Percentiles rank a stretch among this genome's conserved stretches.
Evolutionary conservation across 495 filamentous ascomycete genomes (phyloP).

Genomic region (Penicilliopsis zonata): DNA sequence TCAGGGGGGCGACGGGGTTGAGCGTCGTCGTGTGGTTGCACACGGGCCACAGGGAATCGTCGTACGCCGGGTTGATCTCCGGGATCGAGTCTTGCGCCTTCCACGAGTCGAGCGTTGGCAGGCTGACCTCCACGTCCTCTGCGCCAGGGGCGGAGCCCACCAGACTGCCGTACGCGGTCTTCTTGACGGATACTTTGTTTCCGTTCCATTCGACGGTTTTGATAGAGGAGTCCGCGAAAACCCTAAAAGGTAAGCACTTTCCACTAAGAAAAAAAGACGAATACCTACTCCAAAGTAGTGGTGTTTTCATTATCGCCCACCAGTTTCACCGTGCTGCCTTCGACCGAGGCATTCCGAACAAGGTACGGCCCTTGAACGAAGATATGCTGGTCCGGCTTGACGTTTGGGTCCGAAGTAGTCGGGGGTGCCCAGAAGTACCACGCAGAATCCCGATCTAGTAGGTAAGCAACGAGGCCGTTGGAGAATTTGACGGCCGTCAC

Average conservation of each 20-base stretch:
- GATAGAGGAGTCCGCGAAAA: constrained; percentile 40
- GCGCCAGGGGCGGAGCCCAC: constrained; percentile 34
- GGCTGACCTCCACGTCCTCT: constrained; percentile 23
- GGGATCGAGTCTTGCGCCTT: constrained; percentile 54
- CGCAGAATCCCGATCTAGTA: constrained; percentile 32
- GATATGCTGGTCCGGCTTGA: constrained; percentile 41
- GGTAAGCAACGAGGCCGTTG: constrained; percentile 37
- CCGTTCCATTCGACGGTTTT: constrained; percentile 44
- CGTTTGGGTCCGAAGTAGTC: constrained; percentile 19
- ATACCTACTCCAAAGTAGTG: constrained; percentile 39
- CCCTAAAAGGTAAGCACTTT: constrained; percentile 8
- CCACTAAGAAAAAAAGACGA: neutral
- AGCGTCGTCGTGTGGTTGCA: constrained; percentile 43
- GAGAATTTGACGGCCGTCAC: constrained; percentile 39
- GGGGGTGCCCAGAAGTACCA: constrained; percentile 42
- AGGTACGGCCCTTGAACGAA: constrained; percentile 53
- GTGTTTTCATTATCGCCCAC: constrained; percentile 55
- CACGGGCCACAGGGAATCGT: constrained; percentile 49
- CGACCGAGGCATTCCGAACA: constrained; percentile 42
- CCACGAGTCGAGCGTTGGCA: constrained; percentile 50
- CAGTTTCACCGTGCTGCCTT: constrained; percentile 37
- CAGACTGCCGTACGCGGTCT: constrained; percentile 34
- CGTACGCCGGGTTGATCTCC: constrained; percentile 46
- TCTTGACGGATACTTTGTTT: constrained; percentile 16
- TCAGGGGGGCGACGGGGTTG: constrained; percentile 45